Conservation (phyloP, 2,329 filamentous ascomycete species). For the Talaromyces rugulosus region DNA sequence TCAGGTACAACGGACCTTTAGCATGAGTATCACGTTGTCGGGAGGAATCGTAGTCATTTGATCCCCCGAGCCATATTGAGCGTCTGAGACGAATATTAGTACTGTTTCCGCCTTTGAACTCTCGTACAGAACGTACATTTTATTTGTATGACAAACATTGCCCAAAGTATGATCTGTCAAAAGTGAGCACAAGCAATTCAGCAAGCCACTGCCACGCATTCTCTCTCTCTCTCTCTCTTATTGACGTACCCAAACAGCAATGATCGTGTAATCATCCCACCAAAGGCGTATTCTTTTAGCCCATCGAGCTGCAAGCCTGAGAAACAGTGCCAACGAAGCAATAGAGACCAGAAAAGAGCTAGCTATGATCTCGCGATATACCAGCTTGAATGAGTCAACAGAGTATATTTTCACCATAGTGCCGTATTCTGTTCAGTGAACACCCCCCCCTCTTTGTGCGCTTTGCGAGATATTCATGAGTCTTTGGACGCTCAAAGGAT, state of each 20-base stretch:
- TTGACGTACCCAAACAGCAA: not conserved
- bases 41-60: not conserved
- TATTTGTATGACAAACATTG: not conserved
- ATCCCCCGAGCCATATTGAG: not conserved
- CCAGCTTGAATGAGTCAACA: not conserved
- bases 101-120: no score
- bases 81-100: not conserved
- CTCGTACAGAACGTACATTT: not conserved
- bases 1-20: not conserved
- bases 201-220: no score
- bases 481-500: no score
- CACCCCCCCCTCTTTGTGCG: no score
- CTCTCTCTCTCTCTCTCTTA: no score
- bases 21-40: not conserved
- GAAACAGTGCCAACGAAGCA: not conserved
- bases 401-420: conserved; percentile 1
- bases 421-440: not conserved
- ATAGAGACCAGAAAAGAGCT: not conserved
- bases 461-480: no score
- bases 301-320: not conserved
- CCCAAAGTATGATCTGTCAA: not conserved
- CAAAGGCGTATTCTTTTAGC: not conserved
- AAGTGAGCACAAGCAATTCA: no score
- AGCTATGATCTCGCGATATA: not conserved
- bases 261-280: conserved; percentile 1